Percentiles rank a stretch among this genome's conserved stretches.
Evolutionary conservation across 1,284 basidiomycete genomes (phyloP).

Genomic region (Leccinum pachyderme): DNA sequence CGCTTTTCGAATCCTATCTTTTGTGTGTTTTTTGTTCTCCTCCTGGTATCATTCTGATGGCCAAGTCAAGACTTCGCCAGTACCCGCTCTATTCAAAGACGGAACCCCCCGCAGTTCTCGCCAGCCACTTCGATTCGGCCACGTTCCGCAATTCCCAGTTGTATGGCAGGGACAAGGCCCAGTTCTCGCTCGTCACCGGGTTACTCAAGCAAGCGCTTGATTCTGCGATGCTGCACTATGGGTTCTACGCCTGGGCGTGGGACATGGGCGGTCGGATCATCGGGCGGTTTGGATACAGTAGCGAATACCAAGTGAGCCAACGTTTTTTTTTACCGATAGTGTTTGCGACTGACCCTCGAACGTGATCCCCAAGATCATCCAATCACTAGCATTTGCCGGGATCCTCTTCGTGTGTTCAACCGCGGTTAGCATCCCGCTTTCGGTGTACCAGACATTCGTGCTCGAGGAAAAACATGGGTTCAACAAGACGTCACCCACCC

Average conservation of each 20-base stretch:
- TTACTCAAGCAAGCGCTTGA: constrained; percentile 74
- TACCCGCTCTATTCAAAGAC: constrained; percentile 80
- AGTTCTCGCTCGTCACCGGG: constrained; percentile 73
- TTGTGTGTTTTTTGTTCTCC: constrained; percentile 48
- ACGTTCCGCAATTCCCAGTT: constrained; percentile 87
- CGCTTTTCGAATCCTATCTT: constrained; percentile 81
- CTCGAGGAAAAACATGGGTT: constrained; percentile 95
- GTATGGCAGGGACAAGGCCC: constrained; percentile 93
- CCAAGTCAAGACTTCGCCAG: constrained; percentile 48
- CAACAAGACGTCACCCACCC: constrained; percentile 84
- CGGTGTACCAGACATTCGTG: constrained; percentile 87
- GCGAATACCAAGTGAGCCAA: constrained; percentile 58
- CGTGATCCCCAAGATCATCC: constrained; percentile 57
- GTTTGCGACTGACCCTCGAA: not conserved
- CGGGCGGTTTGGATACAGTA: constrained; percentile 55
- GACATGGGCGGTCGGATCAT: constrained; percentile 51
- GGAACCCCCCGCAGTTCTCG: constrained; percentile 75
- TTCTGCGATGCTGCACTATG: constrained; percentile 69
- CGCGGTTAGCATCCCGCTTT: constrained; percentile 70
- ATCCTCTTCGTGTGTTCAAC: constrained; percentile 67
- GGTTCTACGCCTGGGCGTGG: constrained; percentile 84
- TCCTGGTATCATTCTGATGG: not conserved
- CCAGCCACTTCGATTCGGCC: constrained; percentile 67
- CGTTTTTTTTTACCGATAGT: not conserved
- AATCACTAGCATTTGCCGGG: constrained; percentile 80